Conservation (phyloP, 495 filamentous ascomycete species). For the Rostrohypoxylon terebratum region DNA sequence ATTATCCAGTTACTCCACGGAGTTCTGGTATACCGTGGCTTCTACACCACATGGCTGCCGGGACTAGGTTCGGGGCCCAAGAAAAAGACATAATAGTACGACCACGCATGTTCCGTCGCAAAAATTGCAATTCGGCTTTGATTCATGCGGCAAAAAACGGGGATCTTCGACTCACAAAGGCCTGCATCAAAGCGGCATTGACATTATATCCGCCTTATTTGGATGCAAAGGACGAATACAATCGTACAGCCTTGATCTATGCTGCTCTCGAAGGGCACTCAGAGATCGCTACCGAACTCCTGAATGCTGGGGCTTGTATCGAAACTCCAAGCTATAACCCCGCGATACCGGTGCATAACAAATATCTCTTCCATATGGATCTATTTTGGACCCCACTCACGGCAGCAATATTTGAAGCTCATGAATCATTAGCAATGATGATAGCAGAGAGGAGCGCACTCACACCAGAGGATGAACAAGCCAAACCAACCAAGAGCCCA, state of each 20-base stretch:
- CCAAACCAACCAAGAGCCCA: background rate
- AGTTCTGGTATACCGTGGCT: too few relatives aligned
- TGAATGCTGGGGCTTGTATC: background rate
- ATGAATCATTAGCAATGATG: background rate
- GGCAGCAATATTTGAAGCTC: background rate
- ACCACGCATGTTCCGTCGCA: too few relatives aligned
- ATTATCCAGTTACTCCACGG: too few relatives aligned
- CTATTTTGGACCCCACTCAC: background rate
- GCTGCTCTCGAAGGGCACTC: background rate
- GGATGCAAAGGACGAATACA: background rate
- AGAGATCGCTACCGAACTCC: background rate
- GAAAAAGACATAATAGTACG: too few relatives aligned
- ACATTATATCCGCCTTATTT: background rate
- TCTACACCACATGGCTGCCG: too few relatives aligned
- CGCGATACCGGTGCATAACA: background rate
- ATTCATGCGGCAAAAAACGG: background rate
- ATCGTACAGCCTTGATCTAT: background rate
- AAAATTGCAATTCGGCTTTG: background rate
- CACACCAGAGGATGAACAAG: too few relatives aligned
- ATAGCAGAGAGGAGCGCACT: background rate
- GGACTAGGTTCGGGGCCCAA: too few relatives aligned
- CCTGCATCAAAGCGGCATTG: background rate
- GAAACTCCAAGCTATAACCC: background rate
- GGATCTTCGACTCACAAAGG: background rate
- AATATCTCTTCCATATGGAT: too few relatives aligned